Conservation (phyloP, 2,329 filamentous ascomycete species). For the Cytospora piceicola region DNA sequence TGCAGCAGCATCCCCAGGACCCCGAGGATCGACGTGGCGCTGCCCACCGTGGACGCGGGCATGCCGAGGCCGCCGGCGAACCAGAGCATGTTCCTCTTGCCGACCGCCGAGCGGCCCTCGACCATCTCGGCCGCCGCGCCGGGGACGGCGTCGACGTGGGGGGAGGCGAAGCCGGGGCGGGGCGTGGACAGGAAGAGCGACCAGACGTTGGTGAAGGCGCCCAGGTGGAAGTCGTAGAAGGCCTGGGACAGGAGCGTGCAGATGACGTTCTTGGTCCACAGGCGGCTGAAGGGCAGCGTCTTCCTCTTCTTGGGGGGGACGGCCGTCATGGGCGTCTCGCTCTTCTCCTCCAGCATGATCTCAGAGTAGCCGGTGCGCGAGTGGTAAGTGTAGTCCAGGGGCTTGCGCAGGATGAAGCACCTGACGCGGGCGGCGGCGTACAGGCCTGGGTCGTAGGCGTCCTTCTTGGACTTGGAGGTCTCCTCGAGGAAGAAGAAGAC, state of each 20-base stretch:
- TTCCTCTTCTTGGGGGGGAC: conserved; percentile 23
- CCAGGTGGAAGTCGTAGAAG: conserved; percentile 72
- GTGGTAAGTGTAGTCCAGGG: conserved; percentile 37
- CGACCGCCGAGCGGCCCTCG: conserved; percentile 38
- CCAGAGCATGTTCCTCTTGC: conserved; percentile 47
- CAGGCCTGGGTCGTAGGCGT: conserved; percentile 52
- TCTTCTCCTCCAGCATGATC: conserved; percentile 31
- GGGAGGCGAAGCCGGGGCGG: conserved; percentile 43
- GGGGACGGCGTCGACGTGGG: conserved; percentile 30
- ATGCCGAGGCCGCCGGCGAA: conserved; percentile 72
- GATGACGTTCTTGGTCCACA: conserved; percentile 54
- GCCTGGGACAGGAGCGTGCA: conserved; percentile 65
- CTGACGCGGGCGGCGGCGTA: conserved; percentile 42
- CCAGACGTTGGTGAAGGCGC: conserved; percentile 70
- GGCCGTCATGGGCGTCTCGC: conserved; percentile 24
- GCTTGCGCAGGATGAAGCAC: conserved; percentile 27
- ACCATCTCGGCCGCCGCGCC: conserved; percentile 9
- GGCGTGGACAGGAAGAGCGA: conserved; percentile 71
- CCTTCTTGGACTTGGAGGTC: conserved; percentile 52
- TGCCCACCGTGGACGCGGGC: conserved; percentile 66
- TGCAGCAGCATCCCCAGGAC: conserved; percentile 71
- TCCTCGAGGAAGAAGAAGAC: conserved; percentile 67
- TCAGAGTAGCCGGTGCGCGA: conserved; percentile 39
- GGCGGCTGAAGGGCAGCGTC: conserved; percentile 43
- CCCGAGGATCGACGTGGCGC: conserved; percentile 71